Conservation (phyloP, 140 eudicot genomes). For the Bidens hawaiensis region DNA sequence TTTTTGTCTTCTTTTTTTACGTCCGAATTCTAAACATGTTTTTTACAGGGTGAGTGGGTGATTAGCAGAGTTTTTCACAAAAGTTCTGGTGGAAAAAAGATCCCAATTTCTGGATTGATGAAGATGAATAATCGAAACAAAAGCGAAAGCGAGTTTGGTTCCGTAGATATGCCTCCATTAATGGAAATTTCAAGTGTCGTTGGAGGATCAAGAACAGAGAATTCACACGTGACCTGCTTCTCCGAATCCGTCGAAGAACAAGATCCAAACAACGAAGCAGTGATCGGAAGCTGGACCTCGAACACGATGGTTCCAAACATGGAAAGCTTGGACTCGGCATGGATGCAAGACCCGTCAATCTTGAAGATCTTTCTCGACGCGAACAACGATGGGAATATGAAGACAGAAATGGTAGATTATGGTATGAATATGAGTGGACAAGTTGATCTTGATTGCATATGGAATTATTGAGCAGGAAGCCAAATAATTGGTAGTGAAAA, state of each 20-base stretch:
- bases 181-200: constrained; percentile 45
- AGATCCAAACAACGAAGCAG: constrained; percentile 24
- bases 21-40: no score
- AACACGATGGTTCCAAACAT: constrained; percentile 15
- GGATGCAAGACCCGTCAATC: constrained; percentile 63
- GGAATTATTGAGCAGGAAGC: constrained; percentile 50
- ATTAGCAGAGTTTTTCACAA: constrained; percentile 72
- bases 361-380: constrained; percentile 39
- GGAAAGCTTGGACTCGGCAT: constrained; percentile 38
- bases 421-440: constrained; percentile 36
- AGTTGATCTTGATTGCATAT: constrained; percentile 52
- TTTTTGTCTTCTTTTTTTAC: no score
- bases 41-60: constrained; percentile 80
- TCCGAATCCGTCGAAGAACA: constrained; percentile 51
- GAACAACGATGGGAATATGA: constrained; percentile 24
- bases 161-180: constrained; percentile 59
- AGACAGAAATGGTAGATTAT: constrained; percentile 34
- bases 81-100: constrained; percentile 55
- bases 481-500: constrained; percentile 4
- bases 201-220: constrained; percentile 35
- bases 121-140: constrained; percentile 9
- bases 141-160: constrained; percentile 4
- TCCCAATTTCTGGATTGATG: constrained; percentile 38
- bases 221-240: constrained; percentile 84
- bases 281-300: constrained; percentile 30